phyloP scores from a whole-genome alignment of 2,329 filamentous ascomycete species.

The Sporothrix phasma region DNA sequence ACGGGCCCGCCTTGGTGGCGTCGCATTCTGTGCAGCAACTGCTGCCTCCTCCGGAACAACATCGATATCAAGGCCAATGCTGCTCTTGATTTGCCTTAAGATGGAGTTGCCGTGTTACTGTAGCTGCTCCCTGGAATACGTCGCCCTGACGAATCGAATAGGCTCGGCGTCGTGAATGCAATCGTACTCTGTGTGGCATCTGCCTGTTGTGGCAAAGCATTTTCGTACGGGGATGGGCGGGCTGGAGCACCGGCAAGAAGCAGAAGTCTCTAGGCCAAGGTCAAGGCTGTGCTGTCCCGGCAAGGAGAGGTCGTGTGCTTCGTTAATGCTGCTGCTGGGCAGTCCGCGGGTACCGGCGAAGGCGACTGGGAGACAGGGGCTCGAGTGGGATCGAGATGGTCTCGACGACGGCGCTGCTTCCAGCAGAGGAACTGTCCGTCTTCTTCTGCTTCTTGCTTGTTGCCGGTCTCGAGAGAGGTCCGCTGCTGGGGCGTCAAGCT shows the following conservation, averaged over 20 bases:
- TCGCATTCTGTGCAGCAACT: not conserved
- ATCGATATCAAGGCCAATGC: not conserved
- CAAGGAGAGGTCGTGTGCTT: constrained; percentile 10
- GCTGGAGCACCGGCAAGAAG: too few relatives aligned
- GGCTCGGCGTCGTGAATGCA: constrained; percentile 30
- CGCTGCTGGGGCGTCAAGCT: not conserved
- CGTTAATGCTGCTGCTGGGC: constrained; percentile 17
- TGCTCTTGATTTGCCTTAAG: not conserved
- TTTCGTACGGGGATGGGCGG: not conserved
- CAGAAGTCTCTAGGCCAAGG: too few relatives aligned
- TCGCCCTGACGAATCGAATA: constrained; percentile 20
- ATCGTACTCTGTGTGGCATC: constrained; percentile 25
- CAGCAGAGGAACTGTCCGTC: constrained; percentile 11
- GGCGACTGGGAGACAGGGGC: constrained; percentile 30
- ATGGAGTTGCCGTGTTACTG: not conserved
- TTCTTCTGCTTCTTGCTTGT: constrained; percentile 2
- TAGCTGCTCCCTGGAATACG: not conserved
- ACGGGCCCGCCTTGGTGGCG: not conserved
- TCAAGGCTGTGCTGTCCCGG: not conserved
- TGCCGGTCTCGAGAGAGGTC: not conserved
- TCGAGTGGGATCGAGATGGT: constrained; percentile 26
- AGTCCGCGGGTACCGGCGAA: constrained; percentile 27
- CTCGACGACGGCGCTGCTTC: not conserved
- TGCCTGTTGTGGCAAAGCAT: constrained; percentile 23
- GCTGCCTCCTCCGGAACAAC: not conserved